Evolutionary conservation across 352 stramenopile genomes (phyloP).

Genomic region (Halophytophthora batemanensis): DNA sequence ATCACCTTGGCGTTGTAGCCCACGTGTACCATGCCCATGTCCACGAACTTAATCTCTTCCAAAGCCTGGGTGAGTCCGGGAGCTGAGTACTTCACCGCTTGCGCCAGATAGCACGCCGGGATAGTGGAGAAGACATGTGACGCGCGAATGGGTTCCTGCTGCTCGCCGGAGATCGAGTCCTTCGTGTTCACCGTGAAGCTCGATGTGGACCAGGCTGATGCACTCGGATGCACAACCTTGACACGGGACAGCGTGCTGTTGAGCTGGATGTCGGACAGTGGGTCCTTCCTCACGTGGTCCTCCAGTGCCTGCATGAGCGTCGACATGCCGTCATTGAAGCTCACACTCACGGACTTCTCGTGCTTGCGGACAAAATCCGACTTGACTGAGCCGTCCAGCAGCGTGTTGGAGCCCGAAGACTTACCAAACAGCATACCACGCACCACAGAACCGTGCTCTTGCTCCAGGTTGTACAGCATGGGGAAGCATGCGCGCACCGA

Average conservation of each 20-base stretch:
- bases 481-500: slow-evolving; percentile 81
- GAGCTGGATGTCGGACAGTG: slow-evolving; percentile 39
- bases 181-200: slow-evolving; percentile 44
- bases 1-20: slow-evolving; percentile 64
- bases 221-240: slow-evolving; percentile 12
- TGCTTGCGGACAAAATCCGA: slow-evolving; percentile 69
- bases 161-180: slow-evolving; percentile 23
- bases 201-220: slow-evolving; percentile 7
- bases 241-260: slow-evolving; percentile 36
- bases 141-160: slow-evolving; percentile 38
- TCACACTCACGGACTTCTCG: slow-evolving; percentile 80
- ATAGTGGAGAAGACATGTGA: slow-evolving; percentile 80
- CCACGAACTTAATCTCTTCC: slow-evolving; percentile 67
- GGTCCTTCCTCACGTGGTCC: slow-evolving; percentile 36
- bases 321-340: slow-evolving; percentile 77
- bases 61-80: slow-evolving; percentile 53
- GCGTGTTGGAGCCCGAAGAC: slow-evolving; percentile 20
- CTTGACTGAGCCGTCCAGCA: slow-evolving; percentile 69
- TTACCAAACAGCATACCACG: slow-evolving; percentile 64
- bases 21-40: slow-evolving; percentile 83
- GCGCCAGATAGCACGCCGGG: slow-evolving; percentile 55
- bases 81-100: slow-evolving; percentile 34
- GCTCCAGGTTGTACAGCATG: slow-evolving; percentile 77
- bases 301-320: slow-evolving; percentile 61
- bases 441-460: slow-evolving; percentile 72